phyloP scores from a whole-genome alignment of 306 rosid genomes.

The Pyrus betulifolia region DNA sequence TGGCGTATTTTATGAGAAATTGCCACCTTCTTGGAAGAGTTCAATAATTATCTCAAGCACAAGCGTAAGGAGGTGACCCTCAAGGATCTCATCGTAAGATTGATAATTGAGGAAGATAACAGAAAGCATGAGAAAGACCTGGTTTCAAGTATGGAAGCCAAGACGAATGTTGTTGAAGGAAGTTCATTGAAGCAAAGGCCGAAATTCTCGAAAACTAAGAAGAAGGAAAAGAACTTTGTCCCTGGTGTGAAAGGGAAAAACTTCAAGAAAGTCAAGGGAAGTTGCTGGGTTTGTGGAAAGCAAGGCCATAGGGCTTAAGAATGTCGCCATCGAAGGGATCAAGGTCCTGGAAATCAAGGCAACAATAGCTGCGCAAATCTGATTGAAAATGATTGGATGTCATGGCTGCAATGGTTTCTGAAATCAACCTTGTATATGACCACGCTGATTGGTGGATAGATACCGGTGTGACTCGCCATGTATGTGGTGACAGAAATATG shows the following conservation, averaged over 20 bases:
- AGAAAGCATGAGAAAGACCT: background rate
- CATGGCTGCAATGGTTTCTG: background rate
- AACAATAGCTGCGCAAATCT: background rate
- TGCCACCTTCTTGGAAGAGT: no score
- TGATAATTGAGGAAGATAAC: background rate
- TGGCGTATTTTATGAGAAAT: no score
- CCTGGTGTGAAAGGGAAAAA: background rate
- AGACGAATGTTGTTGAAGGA: no score
- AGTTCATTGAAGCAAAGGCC: background rate
- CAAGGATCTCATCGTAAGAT: no score
- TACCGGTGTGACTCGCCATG: background rate
- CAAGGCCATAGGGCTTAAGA: no score
- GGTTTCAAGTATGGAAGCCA: background rate
- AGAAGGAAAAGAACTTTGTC: background rate
- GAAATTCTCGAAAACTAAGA: background rate
- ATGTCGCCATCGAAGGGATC: background rate
- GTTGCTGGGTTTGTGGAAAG: no score
- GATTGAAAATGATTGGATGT: background rate
- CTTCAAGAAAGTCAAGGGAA: no score
- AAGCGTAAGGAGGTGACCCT: no score
- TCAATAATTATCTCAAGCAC: no score
- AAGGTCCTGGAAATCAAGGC: background rate
- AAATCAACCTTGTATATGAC: background rate
- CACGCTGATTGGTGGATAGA: background rate
- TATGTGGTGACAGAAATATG: background rate